phyloP scores from a whole-genome alignment of 345 rosid species.

The Linum usitatissimum region DNA sequence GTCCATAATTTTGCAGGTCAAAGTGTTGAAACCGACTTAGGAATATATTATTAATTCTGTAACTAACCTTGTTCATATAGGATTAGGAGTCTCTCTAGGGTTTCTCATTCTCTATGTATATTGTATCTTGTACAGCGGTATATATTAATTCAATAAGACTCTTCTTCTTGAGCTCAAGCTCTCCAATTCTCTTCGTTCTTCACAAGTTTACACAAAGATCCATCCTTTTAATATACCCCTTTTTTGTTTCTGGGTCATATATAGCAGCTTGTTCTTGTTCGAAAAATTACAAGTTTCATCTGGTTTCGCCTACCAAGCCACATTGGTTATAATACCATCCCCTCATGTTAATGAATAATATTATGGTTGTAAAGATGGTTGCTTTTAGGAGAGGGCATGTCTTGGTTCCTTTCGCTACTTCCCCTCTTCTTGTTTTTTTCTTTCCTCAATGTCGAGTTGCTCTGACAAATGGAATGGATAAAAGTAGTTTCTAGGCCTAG shows the following conservation, averaged over 20 bases:
- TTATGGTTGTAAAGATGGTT: not conserved
- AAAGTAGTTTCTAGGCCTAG: not conserved
- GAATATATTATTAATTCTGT: too few species aligned
- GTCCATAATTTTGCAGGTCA: not conserved
- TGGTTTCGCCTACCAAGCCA: not conserved
- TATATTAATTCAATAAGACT: too few species aligned
- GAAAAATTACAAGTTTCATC: not conserved
- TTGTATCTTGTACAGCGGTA: too few species aligned
- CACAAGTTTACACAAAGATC: too few species aligned
- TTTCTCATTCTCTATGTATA: too few species aligned
- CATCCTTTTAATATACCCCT: not conserved
- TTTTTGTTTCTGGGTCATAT: not conserved
- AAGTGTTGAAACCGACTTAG: too few species aligned
- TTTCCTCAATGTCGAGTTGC: not conserved
- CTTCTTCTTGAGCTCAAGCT: too few species aligned
- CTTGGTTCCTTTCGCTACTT: slow-evolving; percentile 1
- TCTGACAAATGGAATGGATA: not conserved
- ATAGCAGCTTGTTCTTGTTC: too few species aligned
- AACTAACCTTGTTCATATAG: too few species aligned
- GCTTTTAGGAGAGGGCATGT: slow-evolving; percentile 1
- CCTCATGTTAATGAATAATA: not conserved
- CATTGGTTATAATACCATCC: not conserved
- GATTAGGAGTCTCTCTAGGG: too few species aligned
- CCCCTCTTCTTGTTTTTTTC: not conserved
- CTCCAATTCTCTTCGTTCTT: too few species aligned